Conservation (phyloP, 805 yeast species). For the Candida fluviatilis region DNA sequence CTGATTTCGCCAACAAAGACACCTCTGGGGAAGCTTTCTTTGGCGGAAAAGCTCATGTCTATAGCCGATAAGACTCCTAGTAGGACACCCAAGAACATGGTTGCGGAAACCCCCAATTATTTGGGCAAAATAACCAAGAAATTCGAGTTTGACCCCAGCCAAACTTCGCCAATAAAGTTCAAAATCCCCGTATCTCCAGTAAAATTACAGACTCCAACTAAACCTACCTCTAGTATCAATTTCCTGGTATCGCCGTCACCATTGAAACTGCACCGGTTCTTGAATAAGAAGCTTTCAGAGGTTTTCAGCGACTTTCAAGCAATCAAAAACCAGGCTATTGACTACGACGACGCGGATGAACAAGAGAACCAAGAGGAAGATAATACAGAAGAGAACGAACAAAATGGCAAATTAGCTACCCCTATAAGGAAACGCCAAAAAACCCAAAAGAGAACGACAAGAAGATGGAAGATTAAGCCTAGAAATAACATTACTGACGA, state of each 20-base stretch:
- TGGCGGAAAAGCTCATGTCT: conserved; percentile 1
- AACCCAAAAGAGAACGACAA: conserved; percentile 51
- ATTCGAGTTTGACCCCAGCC: not conserved
- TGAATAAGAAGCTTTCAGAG: conserved; percentile 34
- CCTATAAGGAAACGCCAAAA: conserved; percentile 23
- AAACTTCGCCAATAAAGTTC: conserved; percentile 1
- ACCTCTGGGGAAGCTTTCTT: not conserved
- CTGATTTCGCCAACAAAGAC: conserved; percentile 5
- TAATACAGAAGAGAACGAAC: conserved; percentile 5
- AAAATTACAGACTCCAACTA: conserved; percentile 9
- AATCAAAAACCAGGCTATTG: conserved; percentile 19
- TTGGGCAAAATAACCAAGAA: conserved; percentile 1
- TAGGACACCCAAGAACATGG: not conserved
- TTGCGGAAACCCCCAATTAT: conserved; percentile 2
- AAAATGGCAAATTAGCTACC: conserved; percentile 7
- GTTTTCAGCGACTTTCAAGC: conserved; percentile 44
- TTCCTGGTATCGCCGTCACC: conserved; percentile 47
- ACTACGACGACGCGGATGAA: conserved; percentile 11
- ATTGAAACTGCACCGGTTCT: conserved; percentile 30
- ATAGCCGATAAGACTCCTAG: conserved; percentile 3
- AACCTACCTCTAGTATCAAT: conserved; percentile 10
- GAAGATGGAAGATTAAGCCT: conserved; percentile 48
- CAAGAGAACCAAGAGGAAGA: conserved; percentile 8
- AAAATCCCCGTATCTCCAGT: not conserved
- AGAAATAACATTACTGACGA: conserved; percentile 14